phyloP scores from a whole-genome alignment of 345 rosid genomes.

The Corchorus olitorius region DNA sequence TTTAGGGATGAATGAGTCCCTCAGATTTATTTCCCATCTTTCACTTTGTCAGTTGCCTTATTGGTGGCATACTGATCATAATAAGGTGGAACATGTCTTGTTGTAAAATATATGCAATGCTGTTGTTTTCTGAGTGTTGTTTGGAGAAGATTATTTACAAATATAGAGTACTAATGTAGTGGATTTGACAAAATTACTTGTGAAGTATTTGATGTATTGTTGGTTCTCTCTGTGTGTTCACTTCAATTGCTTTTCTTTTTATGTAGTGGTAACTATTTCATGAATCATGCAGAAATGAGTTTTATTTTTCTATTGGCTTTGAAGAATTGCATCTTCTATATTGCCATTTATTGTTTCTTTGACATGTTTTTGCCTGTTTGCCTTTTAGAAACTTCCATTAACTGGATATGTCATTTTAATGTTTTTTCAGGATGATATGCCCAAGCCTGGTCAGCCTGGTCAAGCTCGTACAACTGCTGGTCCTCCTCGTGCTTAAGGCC shows the following conservation, averaged over 20 bases:
- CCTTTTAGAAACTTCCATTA: neutral
- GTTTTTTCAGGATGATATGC: conserved; percentile 50
- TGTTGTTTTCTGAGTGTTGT: neutral
- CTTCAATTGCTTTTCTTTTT: too few species aligned
- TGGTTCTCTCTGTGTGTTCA: neutral
- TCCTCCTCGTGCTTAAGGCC: conserved; percentile 46
- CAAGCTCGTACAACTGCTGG: conserved; percentile 67
- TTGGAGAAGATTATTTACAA: neutral
- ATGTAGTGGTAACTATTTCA: neutral
- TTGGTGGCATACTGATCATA: neutral
- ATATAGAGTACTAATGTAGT: neutral
- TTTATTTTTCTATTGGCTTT: neutral
- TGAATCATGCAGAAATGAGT: neutral
- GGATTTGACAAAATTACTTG: neutral
- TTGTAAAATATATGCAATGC: neutral
- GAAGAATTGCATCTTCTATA: neutral
- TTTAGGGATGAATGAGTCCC: conserved; percentile 20
- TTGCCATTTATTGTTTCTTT: too few species aligned
- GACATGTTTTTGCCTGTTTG: too few species aligned
- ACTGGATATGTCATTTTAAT: neutral
- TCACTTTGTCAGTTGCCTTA: neutral
- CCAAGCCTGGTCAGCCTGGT: conserved; percentile 67
- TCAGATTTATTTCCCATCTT: neutral
- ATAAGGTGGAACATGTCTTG: neutral
- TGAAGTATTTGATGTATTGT: neutral